Percentiles rank a stretch among this genome's conserved stretches.
Conservation (phyloP, 225 moss, liverwort and hornwort genomes). For the Lunularia cruciata region DNA sequence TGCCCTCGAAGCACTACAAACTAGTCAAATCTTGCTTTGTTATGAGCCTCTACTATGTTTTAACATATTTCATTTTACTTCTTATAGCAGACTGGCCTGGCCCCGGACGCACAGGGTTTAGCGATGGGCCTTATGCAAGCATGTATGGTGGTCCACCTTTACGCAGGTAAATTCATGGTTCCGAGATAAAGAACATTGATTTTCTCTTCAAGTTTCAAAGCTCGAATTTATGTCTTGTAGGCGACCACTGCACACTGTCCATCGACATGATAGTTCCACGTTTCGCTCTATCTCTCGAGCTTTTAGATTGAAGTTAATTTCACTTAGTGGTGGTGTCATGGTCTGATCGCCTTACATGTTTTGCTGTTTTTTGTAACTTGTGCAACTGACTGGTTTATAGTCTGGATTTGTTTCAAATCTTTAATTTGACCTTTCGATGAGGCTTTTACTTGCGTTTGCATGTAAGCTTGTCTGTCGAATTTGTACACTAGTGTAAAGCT, state of each 20-base stretch:
- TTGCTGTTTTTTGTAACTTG: too few species aligned
- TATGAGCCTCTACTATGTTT: background rate
- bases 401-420: background rate
- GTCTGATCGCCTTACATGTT: too few species aligned
- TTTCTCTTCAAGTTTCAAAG: too few species aligned
- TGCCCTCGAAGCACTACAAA: too few species aligned
- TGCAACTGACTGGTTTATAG: background rate
- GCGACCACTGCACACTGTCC: too few species aligned
- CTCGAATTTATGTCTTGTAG: too few species aligned
- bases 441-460: background rate
- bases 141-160: slow-evolving; percentile 55
- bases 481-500: background rate
- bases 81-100: slow-evolving; percentile 47
- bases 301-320: background rate
- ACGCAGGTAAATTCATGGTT: slow-evolving; percentile 58
- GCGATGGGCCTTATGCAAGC: slow-evolving; percentile 74
- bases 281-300: background rate
- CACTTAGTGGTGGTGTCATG: too few species aligned
- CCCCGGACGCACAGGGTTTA: slow-evolving; percentile 79
- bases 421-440: background rate
- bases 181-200: background rate
- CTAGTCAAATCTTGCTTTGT: too few species aligned
- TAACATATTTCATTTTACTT: background rate
- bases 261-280: too few species aligned
- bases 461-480: background rate